Evolutionary conservation across 2,329 filamentous ascomycete species (phyloP).

Genomic region (Colletotrichum godetiae): DNA sequence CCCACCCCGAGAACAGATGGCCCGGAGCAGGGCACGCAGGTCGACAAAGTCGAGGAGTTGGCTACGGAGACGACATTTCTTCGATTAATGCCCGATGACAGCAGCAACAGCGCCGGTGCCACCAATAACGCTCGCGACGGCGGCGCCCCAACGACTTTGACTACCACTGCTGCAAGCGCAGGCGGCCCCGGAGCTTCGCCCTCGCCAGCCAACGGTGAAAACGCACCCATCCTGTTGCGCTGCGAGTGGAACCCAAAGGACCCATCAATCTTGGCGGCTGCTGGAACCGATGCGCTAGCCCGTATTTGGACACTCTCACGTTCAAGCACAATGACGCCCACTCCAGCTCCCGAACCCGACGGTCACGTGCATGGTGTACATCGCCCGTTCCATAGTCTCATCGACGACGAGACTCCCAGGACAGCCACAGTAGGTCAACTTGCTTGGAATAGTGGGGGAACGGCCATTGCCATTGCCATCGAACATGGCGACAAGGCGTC

Average conservation of each 20-base stretch:
- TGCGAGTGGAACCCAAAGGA: slow-evolving; percentile 77
- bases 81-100: slow-evolving; percentile 60
- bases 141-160: slow-evolving; percentile 48
- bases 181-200: slow-evolving; percentile 38
- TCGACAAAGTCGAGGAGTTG: slow-evolving; percentile 72
- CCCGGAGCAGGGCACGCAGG: slow-evolving; percentile 72
- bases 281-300: slow-evolving; percentile 77
- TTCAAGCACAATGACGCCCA: slow-evolving; percentile 52
- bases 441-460: slow-evolving; percentile 69
- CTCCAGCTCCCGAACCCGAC: slow-evolving; percentile 29
- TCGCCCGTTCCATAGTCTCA: slow-evolving; percentile 58
- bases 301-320: slow-evolving; percentile 74
- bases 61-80: slow-evolving; percentile 70
- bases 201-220: slow-evolving; percentile 54
- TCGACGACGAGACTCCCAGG: slow-evolving; percentile 64
- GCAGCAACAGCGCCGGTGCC: slow-evolving; percentile 1
- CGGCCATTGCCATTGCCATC: slow-evolving; percentile 67
- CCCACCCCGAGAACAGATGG: slow-evolving; percentile 68
- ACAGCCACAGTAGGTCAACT: slow-evolving; percentile 68
- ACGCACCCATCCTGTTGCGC: slow-evolving; percentile 71
- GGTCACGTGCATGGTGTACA: slow-evolving; percentile 57
- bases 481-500: slow-evolving; percentile 64
- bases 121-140: slow-evolving; percentile 41
- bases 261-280: slow-evolving; percentile 73
- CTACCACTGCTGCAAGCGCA: slow-evolving; percentile 43